Percentiles rank a stretch among this genome's conserved stretches.
These are phyloP conservation scores for Hanseniaspora uvarum DNA, from an alignment of 1,139 yeast genomes.

Conservation along the genomic window DNA sequence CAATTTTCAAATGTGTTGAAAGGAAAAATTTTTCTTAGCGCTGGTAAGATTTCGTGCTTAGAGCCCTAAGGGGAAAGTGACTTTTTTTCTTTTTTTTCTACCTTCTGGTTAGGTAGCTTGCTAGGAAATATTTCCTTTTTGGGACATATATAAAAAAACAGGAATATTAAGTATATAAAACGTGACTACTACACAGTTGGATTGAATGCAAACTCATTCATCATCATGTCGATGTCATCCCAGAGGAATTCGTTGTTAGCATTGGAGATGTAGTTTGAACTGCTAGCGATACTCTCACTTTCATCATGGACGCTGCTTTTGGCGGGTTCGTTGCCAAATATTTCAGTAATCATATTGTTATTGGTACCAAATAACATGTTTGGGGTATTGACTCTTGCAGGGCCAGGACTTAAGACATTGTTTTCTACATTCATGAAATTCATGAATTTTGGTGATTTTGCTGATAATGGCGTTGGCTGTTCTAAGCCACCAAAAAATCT, in stretches of 20 bases:
- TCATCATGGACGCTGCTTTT: constrained; percentile 5
- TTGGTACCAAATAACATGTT: neutral
- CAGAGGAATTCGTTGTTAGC: constrained; percentile 67
- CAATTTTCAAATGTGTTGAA: neutral
- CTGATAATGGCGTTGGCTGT: constrained; percentile 1
- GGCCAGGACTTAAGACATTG: constrained; percentile 3
- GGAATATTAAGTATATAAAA: neutral
- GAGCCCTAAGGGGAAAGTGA: neutral
- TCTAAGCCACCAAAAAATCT: neutral
- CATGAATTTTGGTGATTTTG: constrained; percentile 3
- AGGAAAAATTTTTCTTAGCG: neutral
- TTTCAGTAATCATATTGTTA: neutral
- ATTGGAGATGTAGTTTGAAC: constrained; percentile 21
- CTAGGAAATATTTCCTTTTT: constrained; percentile 2
- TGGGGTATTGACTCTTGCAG: neutral
- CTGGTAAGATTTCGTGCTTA: neutral
- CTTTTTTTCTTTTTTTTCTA: neutral
- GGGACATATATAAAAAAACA: neutral
- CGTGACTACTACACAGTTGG: constrained; percentile 20
- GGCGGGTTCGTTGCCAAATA: neutral
- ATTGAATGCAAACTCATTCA: constrained; percentile 91
- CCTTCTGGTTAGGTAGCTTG: neutral
- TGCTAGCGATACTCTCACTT: constrained; percentile 14
- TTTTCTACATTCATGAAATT: constrained; percentile 8
- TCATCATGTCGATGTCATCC: constrained; percentile 83